Evolutionary conservation across 2,329 filamentous ascomycete species (phyloP).

Genomic region (Phaeophleospora eucalypticola): DNA sequence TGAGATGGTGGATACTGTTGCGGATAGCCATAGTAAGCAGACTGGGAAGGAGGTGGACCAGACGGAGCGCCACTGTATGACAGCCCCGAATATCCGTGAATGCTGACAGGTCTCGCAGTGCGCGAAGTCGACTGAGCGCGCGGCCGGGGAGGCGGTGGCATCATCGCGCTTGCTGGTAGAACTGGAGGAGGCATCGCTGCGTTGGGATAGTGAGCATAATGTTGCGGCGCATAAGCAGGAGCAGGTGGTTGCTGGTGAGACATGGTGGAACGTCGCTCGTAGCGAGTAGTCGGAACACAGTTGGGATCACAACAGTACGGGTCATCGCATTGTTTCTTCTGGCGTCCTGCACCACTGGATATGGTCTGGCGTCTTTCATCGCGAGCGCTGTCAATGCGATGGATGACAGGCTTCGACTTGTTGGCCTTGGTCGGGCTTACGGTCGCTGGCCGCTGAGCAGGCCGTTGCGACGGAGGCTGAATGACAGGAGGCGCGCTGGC

Average conservation of each 20-base stretch:
- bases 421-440: conserved; percentile 14
- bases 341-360: conserved; percentile 2
- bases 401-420: conserved; percentile 23
- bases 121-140: conserved; percentile 15
- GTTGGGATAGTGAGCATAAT: conserved; percentile 19
- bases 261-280: conserved; percentile 25
- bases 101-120: conserved; percentile 21
- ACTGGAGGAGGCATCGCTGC: conserved; percentile 3
- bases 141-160: conserved; percentile 18
- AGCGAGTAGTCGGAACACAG: conserved; percentile 25
- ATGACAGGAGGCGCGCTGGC: conserved; percentile 14
- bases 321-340: conserved; percentile 39
- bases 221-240: conserved; percentile 2
- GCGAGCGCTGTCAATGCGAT: conserved; percentile 34
- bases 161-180: conserved; percentile 5
- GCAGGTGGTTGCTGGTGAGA: conserved; percentile 12
- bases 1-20: conserved; percentile 11
- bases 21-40: conserved; percentile 23
- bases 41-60: conserved; percentile 27
- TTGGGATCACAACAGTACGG: conserved; percentile 41
- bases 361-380: conserved; percentile 36
- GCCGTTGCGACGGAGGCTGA: conserved; percentile 7
- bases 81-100: conserved; percentile 18
- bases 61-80: conserved; percentile 11
- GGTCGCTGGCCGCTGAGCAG: conserved; percentile 8